Evolutionary conservation across 805 yeast genomes (phyloP).

Genomic region (Nakazawaea populi): DNA sequence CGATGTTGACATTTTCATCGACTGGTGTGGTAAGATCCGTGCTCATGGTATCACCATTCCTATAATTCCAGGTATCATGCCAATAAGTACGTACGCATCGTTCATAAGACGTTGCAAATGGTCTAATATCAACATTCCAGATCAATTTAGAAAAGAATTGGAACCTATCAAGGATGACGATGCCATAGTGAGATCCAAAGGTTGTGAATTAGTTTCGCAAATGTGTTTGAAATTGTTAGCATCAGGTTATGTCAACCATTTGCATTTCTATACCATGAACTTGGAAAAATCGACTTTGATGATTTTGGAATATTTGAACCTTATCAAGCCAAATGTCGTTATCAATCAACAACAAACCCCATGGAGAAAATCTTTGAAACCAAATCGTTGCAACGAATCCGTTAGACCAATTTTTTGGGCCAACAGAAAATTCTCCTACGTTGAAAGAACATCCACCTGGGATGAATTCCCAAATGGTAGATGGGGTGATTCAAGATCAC

Average conservation of each 20-base stretch:
- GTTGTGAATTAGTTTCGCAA: slow-evolving; percentile 74
- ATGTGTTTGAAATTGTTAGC: slow-evolving; percentile 74
- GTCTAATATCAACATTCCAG: slow-evolving; percentile 84
- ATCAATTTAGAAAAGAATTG: slow-evolving; percentile 58
- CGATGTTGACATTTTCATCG: slow-evolving; percentile 84
- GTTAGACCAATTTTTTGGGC: slow-evolving; percentile 97
- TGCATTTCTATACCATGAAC: slow-evolving; percentile 97
- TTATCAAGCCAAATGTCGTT: slow-evolving; percentile 28
- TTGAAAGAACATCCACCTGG: slow-evolving; percentile 87
- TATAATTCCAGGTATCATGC: slow-evolving; percentile 97
- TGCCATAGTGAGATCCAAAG: slow-evolving; percentile 76
- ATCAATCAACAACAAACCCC: slow-evolving; percentile 44
- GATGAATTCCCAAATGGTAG: slow-evolving; percentile 98
- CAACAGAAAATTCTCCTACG: slow-evolving; percentile 84
- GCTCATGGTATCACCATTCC: slow-evolving; percentile 75
- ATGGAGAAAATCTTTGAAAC: slow-evolving; percentile 90
- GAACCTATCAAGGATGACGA: slow-evolving; percentile 90
- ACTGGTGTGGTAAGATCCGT: slow-evolving; percentile 73
- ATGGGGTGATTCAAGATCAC: slow-evolving; percentile 98
- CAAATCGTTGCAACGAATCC: slow-evolving; percentile 69
- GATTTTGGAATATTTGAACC: slow-evolving; percentile 71
- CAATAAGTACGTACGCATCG: slow-evolving; percentile 90
- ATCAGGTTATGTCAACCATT: slow-evolving; percentile 71
- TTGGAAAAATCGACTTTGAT: slow-evolving; percentile 85
- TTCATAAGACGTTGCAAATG: slow-evolving; percentile 91